These are phyloP conservation scores for Camellia granthamiana DNA, from an alignment of 148 eudicot species.

Conservation along the genomic window DNA sequence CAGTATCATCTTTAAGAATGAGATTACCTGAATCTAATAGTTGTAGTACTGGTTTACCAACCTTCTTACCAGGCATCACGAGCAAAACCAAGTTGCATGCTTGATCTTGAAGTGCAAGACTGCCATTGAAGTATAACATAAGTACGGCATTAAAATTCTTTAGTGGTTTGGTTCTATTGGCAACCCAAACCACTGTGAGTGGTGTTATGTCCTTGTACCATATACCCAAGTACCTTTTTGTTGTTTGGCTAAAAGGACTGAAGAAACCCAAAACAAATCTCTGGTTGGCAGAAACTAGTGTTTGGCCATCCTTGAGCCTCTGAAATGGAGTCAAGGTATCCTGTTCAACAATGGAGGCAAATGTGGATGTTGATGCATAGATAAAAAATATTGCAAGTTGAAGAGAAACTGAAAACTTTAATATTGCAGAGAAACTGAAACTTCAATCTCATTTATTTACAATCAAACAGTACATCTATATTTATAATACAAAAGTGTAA, in stretches of 20 bases:
- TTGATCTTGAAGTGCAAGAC: constrained; percentile 9
- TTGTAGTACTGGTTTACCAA: not conserved
- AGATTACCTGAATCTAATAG: constrained; percentile 21
- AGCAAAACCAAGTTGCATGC: not conserved
- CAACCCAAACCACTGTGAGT: constrained; percentile 19
- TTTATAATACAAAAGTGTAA: no score
- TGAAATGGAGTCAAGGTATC: constrained; percentile 15
- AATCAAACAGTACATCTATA: no score
- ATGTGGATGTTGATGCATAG: not conserved
- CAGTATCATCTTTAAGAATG: constrained; percentile 5
- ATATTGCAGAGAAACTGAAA: no score
- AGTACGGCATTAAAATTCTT: not conserved
- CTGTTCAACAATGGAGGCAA: constrained; percentile 6
- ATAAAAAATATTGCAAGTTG: constrained; percentile 15
- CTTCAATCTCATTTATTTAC: no score
- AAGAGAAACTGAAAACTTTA: no score
- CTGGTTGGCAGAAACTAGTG: constrained; percentile 12
- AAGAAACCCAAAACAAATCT: constrained; percentile 20
- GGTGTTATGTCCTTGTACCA: constrained; percentile 16
- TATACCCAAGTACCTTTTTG: constrained; percentile 14
- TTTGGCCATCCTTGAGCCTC: constrained; percentile 20
- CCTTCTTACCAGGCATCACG: not conserved
- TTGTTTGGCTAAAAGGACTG: not conserved
- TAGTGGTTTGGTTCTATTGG: constrained; percentile 14
- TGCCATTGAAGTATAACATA: not conserved